Conservation (phyloP, 1,139 yeast genomes). For the Geotrichum candidum region DNA sequence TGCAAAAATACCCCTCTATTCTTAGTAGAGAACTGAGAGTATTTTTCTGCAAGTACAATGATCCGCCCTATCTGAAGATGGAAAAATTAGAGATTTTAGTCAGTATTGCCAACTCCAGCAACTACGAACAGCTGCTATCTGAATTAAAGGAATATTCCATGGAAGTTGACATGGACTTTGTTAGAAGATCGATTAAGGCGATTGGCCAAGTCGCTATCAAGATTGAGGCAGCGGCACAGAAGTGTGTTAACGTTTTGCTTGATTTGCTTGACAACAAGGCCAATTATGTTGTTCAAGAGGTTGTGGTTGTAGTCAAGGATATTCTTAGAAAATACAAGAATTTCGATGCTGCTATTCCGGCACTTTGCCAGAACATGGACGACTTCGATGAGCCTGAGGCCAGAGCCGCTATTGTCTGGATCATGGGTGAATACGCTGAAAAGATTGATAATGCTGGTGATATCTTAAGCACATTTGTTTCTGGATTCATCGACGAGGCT, state of each 20-base stretch:
- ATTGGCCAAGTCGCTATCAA: constrained; percentile 88
- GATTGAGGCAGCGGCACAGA: constrained; percentile 52
- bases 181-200: constrained; percentile 71
- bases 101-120: constrained; percentile 67
- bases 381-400: constrained; percentile 59
- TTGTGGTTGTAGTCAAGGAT: constrained; percentile 67
- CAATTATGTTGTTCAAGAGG: constrained; percentile 73
- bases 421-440: constrained; percentile 81
- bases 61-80: constrained; percentile 85
- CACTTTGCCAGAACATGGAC: constrained; percentile 55
- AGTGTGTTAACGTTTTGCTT: constrained; percentile 70
- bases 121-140: constrained; percentile 62
- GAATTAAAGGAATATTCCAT: constrained; percentile 88
- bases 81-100: constrained; percentile 91
- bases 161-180: constrained; percentile 91
- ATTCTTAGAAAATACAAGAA: constrained; percentile 69
- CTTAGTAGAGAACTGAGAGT: constrained; percentile 78
- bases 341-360: constrained; percentile 63
- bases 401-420: constrained; percentile 76
- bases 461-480: constrained; percentile 47
- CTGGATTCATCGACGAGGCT: constrained; percentile 65
- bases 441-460: constrained; percentile 52
- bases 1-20: constrained; percentile 81
- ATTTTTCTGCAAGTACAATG: constrained; percentile 89
- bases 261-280: constrained; percentile 73